Percentiles rank a stretch among this genome's conserved stretches.
Conservation (phyloP, 2,329 filamentous ascomycete genomes). For the Onygenales sp. region DNA sequence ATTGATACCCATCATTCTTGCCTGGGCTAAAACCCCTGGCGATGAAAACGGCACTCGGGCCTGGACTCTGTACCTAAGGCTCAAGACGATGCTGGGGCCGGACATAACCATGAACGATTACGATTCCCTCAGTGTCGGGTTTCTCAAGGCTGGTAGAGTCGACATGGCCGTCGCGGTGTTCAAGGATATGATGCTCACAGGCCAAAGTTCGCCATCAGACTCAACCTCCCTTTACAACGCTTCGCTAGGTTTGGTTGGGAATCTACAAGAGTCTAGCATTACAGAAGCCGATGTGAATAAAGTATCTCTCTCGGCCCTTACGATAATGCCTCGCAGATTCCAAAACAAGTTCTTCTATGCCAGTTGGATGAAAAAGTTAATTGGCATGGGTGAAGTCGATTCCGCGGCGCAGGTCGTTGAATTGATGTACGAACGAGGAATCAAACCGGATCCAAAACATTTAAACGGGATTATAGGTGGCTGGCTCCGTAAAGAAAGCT, state of each 20-base stretch:
- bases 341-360: conserved; percentile 74
- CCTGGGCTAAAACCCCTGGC: conserved; percentile 48
- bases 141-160: conserved; percentile 56
- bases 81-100: conserved; percentile 52
- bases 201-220: conserved; percentile 35
- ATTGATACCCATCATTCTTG: conserved; percentile 57
- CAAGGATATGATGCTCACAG: conserved; percentile 77
- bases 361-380: conserved; percentile 79
- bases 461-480: conserved; percentile 75
- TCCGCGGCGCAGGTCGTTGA: conserved; percentile 64
- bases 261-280: conserved; percentile 32
- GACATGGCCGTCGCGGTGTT: conserved; percentile 67
- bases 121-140: conserved; percentile 61
- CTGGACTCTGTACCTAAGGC: conserved; percentile 56
- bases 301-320: conserved; percentile 41
- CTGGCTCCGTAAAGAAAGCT: conserved; percentile 57
- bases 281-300: conserved; percentile 37
- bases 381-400: conserved; percentile 60
- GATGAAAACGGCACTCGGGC: conserved; percentile 47
- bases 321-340: conserved; percentile 42
- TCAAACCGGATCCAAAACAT: conserved; percentile 62
- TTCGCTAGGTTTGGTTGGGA: conserved; percentile 29
- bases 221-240: conserved; percentile 36
- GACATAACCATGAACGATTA: conserved; percentile 64
- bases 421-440: conserved; percentile 61